phyloP scores from a whole-genome alignment of 2,329 filamentous ascomycete genomes.

The Ophioceras dolichostomum region DNA sequence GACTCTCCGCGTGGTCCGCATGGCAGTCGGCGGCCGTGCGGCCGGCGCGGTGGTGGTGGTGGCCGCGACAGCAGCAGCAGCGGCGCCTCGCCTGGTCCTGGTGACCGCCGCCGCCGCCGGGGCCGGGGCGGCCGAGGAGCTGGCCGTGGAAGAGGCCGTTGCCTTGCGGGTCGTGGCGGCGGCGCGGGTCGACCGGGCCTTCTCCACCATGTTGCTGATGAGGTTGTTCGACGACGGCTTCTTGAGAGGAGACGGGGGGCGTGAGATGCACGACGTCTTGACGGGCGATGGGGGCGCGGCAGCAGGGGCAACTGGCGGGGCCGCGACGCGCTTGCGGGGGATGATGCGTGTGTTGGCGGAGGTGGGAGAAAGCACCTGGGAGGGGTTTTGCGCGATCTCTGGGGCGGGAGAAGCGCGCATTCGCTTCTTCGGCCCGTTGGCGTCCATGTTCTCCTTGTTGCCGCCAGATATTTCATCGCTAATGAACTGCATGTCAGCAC shows the following conservation, averaged over 20 bases:
- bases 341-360: slow-evolving; percentile 67
- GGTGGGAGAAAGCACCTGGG: slow-evolving; percentile 66
- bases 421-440: slow-evolving; percentile 57
- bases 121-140: slow-evolving; percentile 18
- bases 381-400: slow-evolving; percentile 28
- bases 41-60: slow-evolving; percentile 23
- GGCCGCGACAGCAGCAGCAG: slow-evolving; percentile 11
- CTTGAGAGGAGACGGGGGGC: slow-evolving; percentile 53
- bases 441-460: slow-evolving; percentile 67
- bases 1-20: slow-evolving; percentile 36
- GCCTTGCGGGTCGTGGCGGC: slow-evolving; percentile 26
- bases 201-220: slow-evolving; percentile 46
- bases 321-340: slow-evolving; percentile 29
- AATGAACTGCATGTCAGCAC: too few relatives aligned
- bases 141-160: slow-evolving; percentile 29
- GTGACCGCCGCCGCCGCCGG: slow-evolving; percentile 15
- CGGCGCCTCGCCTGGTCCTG: slow-evolving; percentile 17
- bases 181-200: slow-evolving; percentile 42
- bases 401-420: slow-evolving; percentile 31
- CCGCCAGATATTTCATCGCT: slow-evolving; percentile 52
- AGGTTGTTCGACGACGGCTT: slow-evolving; percentile 31
- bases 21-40: slow-evolving; percentile 25
- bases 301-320: slow-evolving; percentile 12
- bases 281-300: slow-evolving; percentile 28
- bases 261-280: slow-evolving; percentile 45